Evolutionary conservation across 2,329 filamentous ascomycete species (phyloP).

Genomic region (Xylariaceae sp.): DNA sequence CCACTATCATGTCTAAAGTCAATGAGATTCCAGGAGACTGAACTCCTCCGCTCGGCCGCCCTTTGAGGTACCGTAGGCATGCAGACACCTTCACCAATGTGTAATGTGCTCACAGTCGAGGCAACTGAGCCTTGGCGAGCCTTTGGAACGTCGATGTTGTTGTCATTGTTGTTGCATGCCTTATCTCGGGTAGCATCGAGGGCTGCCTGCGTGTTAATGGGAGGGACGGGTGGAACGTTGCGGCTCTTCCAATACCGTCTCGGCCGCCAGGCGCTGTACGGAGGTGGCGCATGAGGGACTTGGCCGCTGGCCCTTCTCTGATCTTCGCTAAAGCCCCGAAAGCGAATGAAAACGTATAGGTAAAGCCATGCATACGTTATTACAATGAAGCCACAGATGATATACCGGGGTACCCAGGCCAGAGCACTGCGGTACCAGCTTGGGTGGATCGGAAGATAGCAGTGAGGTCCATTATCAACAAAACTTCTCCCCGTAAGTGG

Average conservation of each 20-base stretch:
- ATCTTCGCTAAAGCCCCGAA: constrained; percentile 36
- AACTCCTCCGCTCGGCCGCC: constrained; percentile 10
- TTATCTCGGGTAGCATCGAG: constrained; percentile 18
- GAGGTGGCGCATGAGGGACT: constrained; percentile 10
- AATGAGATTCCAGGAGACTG: constrained; percentile 27
- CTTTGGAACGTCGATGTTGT: constrained; percentile 13
- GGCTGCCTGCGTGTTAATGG: constrained; percentile 25
- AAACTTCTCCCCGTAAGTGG: constrained; percentile 30
- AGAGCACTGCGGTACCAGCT: constrained; percentile 65
- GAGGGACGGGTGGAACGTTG: constrained; percentile 24
- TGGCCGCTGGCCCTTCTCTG: constrained; percentile 27
- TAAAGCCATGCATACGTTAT: constrained; percentile 66
- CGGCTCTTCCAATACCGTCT: constrained; percentile 11
- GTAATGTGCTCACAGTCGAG: constrained; percentile 29
- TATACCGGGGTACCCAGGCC: constrained; percentile 68
- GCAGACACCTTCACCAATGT: constrained; percentile 16
- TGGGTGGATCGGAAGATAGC: constrained; percentile 61
- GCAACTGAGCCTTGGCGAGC: constrained; percentile 25
- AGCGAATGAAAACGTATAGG: constrained; percentile 51
- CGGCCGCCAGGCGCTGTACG: constrained; percentile 7
- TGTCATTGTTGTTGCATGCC: constrained; percentile 8
- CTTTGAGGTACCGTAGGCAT: constrained; percentile 10
- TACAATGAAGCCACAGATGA: constrained; percentile 61
- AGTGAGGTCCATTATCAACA: constrained; percentile 39
- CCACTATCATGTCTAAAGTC: constrained; percentile 19